Conservation (phyloP, 495 filamentous ascomycete genomes). For the Coniosporium apollinis region DNA sequence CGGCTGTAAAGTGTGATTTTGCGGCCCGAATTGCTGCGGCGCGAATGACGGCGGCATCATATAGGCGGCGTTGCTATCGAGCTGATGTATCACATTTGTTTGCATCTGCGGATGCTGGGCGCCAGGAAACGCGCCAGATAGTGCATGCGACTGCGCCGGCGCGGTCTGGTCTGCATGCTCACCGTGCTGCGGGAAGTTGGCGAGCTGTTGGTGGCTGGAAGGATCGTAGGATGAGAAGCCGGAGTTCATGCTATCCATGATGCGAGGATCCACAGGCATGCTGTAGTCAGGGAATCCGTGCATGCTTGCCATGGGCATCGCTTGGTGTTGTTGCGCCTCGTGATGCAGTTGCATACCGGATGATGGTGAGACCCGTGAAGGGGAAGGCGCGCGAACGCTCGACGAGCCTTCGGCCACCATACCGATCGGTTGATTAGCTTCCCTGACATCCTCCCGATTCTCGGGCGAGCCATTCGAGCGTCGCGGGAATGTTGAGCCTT, state of each 20-base stretch:
- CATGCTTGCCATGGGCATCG: conserved; percentile 8
- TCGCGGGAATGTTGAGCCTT: not conserved
- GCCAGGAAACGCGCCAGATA: no score
- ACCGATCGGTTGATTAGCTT: not conserved
- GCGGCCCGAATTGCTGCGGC: no score
- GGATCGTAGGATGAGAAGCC: no score
- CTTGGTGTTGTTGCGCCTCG: conserved; percentile 1
- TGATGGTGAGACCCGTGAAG: conserved; percentile 1
- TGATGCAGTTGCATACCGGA: not conserved
- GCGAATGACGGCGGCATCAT: no score
- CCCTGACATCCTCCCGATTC: not conserved
- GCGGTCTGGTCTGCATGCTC: no score
- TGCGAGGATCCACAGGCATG: conserved; percentile 14
- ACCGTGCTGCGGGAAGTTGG: no score
- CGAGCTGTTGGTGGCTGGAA: no score
- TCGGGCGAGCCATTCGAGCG: not conserved
- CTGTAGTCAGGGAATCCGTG: conserved; percentile 6
- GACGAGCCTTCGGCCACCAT: conserved; percentile 2
- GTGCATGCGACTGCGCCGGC: no score
- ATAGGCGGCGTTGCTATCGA: no score
- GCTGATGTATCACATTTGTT: no score
- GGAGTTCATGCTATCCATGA: conserved; percentile 13
- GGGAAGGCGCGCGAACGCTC: not conserved
- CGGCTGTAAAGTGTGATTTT: no score
- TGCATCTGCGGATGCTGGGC: no score